Percentiles rank a stretch among this genome's conserved stretches.
Conservation (phyloP, 2,329 filamentous ascomycete genomes). For the Pseudogymnoascus sp. region DNA sequence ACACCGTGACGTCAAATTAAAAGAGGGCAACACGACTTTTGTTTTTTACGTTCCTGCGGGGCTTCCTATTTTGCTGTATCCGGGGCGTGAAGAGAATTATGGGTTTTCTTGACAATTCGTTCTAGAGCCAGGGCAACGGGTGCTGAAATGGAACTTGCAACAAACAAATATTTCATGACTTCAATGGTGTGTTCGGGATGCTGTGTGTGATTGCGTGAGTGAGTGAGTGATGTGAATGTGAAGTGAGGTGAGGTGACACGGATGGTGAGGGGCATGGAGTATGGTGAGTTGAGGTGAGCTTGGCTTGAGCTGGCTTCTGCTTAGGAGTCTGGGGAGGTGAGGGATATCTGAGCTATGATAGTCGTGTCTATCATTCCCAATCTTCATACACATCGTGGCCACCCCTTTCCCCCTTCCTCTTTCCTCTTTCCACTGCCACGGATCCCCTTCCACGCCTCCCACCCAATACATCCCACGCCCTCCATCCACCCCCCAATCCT, state of each 20-base stretch:
- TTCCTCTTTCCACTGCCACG: neutral
- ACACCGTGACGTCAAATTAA: neutral
- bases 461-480: neutral
- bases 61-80: neutral
- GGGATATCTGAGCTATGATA: neutral
- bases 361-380: neutral
- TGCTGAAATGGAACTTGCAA: slow-evolving; percentile 2
- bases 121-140: slow-evolving; percentile 1
- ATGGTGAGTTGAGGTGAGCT: neutral
- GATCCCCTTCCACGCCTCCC: neutral
- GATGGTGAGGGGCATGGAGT: too few relatives aligned
- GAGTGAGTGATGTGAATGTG: neutral
- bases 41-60: neutral
- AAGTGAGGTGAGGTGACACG: neutral
- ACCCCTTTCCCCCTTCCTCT: too few relatives aligned
- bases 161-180: slow-evolving; percentile 1
- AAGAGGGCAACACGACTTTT: neutral
- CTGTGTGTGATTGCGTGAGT: neutral
- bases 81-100: neutral
- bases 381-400: neutral
- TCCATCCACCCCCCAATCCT: neutral
- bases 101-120: slow-evolving; percentile 2
- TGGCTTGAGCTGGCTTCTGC: neutral
- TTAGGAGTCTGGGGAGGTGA: neutral
- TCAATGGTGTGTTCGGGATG: neutral